phyloP scores from a whole-genome alignment of 2,329 filamentous ascomycete species.

The Boeremia exigua region DNA sequence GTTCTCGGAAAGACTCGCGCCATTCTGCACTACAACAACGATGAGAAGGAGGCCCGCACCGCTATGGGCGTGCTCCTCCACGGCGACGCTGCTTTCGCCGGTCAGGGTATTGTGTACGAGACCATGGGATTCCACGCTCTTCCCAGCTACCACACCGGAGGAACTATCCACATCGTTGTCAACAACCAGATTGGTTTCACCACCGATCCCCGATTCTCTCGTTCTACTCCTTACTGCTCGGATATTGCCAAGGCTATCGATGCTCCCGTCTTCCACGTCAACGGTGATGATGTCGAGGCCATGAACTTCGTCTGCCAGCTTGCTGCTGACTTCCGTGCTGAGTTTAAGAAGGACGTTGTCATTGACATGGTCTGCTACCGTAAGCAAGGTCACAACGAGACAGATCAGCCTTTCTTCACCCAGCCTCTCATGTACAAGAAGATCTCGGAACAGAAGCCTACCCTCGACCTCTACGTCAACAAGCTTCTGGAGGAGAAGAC shows the following conservation, averaged over 20 bases:
- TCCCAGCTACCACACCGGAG: constrained; percentile 94
- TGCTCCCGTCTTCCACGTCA: constrained; percentile 98
- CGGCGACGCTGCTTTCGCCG: constrained; percentile 96
- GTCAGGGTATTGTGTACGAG: constrained; percentile 97
- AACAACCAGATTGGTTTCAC: constrained; percentile 99
- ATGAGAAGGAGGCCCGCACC: constrained; percentile 84
- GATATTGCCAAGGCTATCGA: constrained; percentile 99
- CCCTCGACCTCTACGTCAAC: constrained; percentile 89
- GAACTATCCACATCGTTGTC: constrained; percentile 94
- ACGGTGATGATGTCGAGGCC: constrained; percentile 96
- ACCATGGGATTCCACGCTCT: constrained; percentile 97
- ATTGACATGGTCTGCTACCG: constrained; percentile 99
- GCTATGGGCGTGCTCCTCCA: constrained; percentile 97
- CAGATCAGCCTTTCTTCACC: constrained; percentile 99
- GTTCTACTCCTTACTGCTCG: constrained; percentile 97
- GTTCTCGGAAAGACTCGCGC: constrained; percentile 97
- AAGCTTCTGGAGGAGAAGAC: constrained; percentile 90
- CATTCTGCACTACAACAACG: constrained; percentile 98
- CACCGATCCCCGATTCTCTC: constrained; percentile 94
- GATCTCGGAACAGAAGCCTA: constrained; percentile 81
- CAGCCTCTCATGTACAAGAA: constrained; percentile 99
- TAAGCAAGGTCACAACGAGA: constrained; percentile 99
- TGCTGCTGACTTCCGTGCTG: constrained; percentile 95
- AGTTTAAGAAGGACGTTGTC: constrained; percentile 98
- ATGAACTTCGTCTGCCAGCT: constrained; percentile 98